Base-by-base conservation (phyloP, 1,284 basidiomycete species). In the Cutaneotrichosporon spelunceum region DNA sequence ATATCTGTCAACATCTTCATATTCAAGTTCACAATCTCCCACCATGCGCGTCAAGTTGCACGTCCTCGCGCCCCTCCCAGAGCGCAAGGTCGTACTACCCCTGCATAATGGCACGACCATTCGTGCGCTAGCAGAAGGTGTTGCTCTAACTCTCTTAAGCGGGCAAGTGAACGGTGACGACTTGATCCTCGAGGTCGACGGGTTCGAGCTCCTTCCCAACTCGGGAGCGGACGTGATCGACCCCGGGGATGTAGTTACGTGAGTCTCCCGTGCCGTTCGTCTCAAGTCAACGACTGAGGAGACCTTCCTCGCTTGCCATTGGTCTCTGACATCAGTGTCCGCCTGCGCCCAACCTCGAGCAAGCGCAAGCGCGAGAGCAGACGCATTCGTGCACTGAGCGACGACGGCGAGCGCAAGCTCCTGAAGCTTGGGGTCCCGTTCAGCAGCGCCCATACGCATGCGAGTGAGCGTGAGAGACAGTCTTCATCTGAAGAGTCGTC, bases 141-240 rank as follows among this genome's bases (percentile, higher is more conserved):
- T 61, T 13, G 30, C 42, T 14, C 19, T 39, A 8, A 56, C 54
- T 10, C 52, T 57, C 14, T n/a, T 49, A 0, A 23, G 29, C 5
- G 27, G 49, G 4, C 30, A 21, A 0, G 44, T 53, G 4, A 2
- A 19, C 8, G 59, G 49, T 29, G 42, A 29, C 3, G 49, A 34
- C 23, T 42, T 78, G 4, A 54, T 68, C 6, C 60, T 80, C 47
- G 74, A 78, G 61, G 67, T 80, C 11, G 79, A 80, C 30, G 79
- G 78, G 2, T 80, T 78, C 57, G 76, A 80, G 66, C 66, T 80
- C 9, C 49, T 79, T 16, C 68, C 62, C 16, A 72, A 70, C 5
- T 75, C 72, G 49, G 49, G 48, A 6, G 47, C 75, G 14, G 69
- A 64, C 5, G 66, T 78, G 14, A 60, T 80, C 0, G 66, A 74